These are phyloP conservation scores for Rhizoclosmatium sp. DNA, from an alignment of 192 early-diverging fungal species.

Conservation along the genomic window DNA sequence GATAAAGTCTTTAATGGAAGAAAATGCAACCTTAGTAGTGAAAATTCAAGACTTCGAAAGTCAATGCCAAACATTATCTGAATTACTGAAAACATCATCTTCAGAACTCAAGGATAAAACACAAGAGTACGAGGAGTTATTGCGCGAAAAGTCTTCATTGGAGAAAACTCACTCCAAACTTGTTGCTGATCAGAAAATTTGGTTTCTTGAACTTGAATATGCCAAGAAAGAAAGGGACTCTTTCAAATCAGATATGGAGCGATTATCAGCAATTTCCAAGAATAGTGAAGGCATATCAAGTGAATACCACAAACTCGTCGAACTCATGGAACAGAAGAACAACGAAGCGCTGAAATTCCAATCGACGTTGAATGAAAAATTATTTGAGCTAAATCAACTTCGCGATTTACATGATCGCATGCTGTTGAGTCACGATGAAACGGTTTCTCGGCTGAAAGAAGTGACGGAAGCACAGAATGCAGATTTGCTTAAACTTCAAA, in stretches of 20 bases:
- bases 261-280: not conserved
- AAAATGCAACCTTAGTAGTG: not conserved
- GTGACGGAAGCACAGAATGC: not conserved
- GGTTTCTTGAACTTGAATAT: not conserved
- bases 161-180: not conserved
- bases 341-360: not conserved
- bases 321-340: not conserved
- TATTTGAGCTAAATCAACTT: not conserved
- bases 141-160: not conserved
- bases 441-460: not conserved
- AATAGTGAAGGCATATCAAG: not conserved
- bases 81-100: not conserved
- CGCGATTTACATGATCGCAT: not conserved
- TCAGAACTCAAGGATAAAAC: not conserved
- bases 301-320: not conserved
- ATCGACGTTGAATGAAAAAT: not conserved
- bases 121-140: not conserved
- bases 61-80: not conserved
- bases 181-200: not conserved
- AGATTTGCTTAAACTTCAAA: not conserved
- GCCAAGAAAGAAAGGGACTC: constrained; percentile 9
- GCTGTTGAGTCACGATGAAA: not conserved
- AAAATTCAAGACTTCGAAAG: not conserved
- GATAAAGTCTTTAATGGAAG: not conserved
- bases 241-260: not conserved